phyloP scores from a whole-genome alignment of 2,329 filamentous ascomycete species.

The Talaromyces sp. region DNA sequence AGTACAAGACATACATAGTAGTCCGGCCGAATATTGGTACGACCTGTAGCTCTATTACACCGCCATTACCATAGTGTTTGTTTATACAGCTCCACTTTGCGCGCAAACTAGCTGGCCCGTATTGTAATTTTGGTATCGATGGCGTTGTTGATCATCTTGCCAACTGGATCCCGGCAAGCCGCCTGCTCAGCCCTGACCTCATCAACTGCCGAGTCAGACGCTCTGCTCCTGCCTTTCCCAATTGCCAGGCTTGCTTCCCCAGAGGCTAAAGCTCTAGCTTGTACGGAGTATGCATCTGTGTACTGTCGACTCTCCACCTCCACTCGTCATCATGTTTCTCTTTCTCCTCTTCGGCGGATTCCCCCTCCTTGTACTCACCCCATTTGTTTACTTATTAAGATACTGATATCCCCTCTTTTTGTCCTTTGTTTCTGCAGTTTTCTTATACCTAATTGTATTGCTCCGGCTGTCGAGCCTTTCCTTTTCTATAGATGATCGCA shows the following conservation, averaged over 20 bases:
- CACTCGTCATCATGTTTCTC: neutral
- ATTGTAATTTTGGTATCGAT: constrained; percentile 7
- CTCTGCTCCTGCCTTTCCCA: too few relatives aligned
- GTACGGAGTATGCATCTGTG: neutral
- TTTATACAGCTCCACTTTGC: neutral
- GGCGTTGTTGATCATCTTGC: constrained; percentile 3
- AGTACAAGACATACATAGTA: too few relatives aligned
- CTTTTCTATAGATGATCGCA: constrained; percentile 11
- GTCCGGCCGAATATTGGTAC: neutral
- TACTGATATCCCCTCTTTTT: neutral
- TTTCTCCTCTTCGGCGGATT: neutral
- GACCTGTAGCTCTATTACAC: neutral
- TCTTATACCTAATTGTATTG: neutral
- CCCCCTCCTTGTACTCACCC: neutral
- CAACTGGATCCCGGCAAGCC: neutral
- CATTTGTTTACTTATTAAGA: neutral
- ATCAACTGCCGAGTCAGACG: neutral
- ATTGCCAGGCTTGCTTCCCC: neutral
- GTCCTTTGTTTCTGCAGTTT: neutral
- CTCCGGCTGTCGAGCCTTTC: neutral
- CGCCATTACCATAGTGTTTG: neutral
- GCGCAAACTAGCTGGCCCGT: neutral
- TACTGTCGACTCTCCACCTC: neutral
- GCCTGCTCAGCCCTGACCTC: neutral
- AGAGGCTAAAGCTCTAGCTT: neutral